These are phyloP conservation scores for Paraconiothyrium brasiliense DNA, from an alignment of 2,329 filamentous ascomycete species.

Conservation along the genomic window DNA sequence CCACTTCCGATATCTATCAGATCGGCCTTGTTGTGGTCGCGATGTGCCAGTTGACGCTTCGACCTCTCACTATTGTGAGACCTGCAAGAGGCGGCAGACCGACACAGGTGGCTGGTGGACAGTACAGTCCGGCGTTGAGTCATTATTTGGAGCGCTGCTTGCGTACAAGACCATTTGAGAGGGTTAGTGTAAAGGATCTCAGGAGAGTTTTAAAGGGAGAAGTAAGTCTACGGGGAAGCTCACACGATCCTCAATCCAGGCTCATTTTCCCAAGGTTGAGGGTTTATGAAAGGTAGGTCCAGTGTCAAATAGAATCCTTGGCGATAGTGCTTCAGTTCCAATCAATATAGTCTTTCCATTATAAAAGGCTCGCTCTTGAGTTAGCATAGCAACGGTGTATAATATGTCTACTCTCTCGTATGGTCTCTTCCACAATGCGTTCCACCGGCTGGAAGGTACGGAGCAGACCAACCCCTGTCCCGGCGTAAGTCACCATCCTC, in stretches of 20 bases:
- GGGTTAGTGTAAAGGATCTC: neutral
- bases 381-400: neutral
- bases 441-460: neutral
- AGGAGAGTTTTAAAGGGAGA: neutral
- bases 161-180: neutral
- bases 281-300: neutral
- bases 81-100: neutral
- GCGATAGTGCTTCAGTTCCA: no score
- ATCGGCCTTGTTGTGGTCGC: neutral
- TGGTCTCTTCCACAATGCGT: neutral
- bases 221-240: neutral
- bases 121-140: neutral
- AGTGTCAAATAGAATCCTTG: no score
- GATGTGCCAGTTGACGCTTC: neutral
- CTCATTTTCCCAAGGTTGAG: neutral
- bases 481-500: constrained; percentile 68
- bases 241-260: neutral
- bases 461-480: constrained; percentile 65
- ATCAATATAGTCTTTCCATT: neutral
- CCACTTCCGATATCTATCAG: neutral
- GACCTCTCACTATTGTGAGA: neutral
- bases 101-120: neutral
- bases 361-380: neutral
- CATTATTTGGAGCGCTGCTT: neutral
- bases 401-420: neutral